Evolutionary conservation across 768 basidiomycete species (phyloP), one percentile per base, ranked within the genome.

Genomic region (Mycena indigotica): DNA sequence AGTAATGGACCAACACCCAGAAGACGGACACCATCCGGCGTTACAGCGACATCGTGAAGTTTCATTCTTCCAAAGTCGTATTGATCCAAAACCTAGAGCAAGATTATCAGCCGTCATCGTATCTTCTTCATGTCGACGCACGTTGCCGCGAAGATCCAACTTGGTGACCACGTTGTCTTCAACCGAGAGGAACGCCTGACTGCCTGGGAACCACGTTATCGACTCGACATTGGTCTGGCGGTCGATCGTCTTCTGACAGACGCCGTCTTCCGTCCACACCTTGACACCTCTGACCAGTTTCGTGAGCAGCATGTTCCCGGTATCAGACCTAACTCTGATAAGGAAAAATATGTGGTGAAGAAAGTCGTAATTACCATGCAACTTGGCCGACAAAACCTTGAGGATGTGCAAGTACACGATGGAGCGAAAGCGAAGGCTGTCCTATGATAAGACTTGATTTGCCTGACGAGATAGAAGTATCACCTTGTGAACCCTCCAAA

Each of bases 321-420:
- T 79, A 0, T 88, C 87, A 16, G 87, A 87, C 87, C 85, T 86
- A 55, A 38, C 38, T 44, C 41, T 56, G 28, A 55, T 28, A 23
- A 44, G 19, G 48, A 49, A 49, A 39, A 8, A 32, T 16, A 52
- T 16, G 16, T 15, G 32, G 23, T 10, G 32, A 49, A 8, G 30
- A n/a, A 52, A 17, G 16, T 15, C 30, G 23, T 10, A 35, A 49
- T 21, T 28, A 86, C 87, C 89, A 91, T 28, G 87, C 88, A 28
- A 90, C 88, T 70, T 89, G 88, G 29, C 84, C 82, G 28, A 89
- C 84, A 69, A 90, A 89, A n/a, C 86, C 86, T 59, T 83, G 79
- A 4, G 85, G 75, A 65, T 90, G 88, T 0, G 84, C 84, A 19
- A 91, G 77, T 16, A 83, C 79, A 39, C 86, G 81, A 65, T 88